Evolutionary conservation across 2,329 filamentous ascomycete genomes (phyloP).

Genomic region (Penicillium sp.): DNA sequence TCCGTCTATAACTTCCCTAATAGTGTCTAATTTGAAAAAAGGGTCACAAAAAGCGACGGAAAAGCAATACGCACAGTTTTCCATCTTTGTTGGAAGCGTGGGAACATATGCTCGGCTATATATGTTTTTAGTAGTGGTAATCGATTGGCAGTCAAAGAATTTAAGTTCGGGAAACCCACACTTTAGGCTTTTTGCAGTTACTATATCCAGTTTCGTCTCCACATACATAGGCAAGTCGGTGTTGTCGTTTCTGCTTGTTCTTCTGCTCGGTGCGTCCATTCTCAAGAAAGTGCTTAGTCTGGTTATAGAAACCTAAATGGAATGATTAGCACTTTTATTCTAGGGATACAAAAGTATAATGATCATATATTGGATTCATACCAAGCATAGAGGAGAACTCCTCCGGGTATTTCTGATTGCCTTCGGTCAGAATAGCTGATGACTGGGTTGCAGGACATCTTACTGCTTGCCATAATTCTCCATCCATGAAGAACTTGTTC

Average conservation of each 20-base stretch:
- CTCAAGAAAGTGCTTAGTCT: not conserved
- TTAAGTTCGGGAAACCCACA: too few relatives aligned
- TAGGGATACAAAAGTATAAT: not conserved
- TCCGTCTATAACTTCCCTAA: not conserved
- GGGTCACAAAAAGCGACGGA: not conserved
- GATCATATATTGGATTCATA: not conserved
- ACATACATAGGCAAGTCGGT: not conserved
- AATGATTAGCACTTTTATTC: not conserved
- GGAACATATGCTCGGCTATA: not conserved
- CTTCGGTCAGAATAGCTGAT: not conserved
- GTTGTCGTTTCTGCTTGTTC: not conserved
- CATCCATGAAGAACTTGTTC: not conserved
- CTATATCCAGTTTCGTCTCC: not conserved
- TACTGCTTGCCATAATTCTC: not conserved
- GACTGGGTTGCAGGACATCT: not conserved
- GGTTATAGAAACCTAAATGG: not conserved
- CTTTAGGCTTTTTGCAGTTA: not conserved
- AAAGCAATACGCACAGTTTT: not conserved
- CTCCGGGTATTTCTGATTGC: not conserved
- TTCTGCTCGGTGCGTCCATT: not conserved
- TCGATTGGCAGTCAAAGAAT: not conserved
- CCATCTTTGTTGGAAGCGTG: not conserved
- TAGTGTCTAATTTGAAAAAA: not conserved
- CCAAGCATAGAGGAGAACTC: not conserved
- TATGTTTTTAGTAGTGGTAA: not conserved